Base-by-base conservation (phyloP, 2,329 filamentous ascomycete genomes). In the Nakataea oryzae region DNA sequence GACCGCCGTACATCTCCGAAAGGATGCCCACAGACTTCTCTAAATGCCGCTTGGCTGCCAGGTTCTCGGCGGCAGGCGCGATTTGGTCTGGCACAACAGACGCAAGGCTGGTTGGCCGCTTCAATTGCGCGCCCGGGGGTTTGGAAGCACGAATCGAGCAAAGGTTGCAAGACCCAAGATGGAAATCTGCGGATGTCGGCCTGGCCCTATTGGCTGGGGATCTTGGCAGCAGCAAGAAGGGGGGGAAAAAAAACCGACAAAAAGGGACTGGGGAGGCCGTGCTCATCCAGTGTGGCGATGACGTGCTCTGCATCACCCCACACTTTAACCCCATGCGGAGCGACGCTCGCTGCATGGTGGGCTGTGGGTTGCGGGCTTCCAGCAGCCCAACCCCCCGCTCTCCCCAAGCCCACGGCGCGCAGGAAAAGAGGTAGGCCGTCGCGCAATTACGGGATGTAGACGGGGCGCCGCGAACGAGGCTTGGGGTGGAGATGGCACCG, bases 261-360 rank as follows among this genome's bases (percentile, higher is more conserved):
- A n/a, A n/a, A n/a, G n/a, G n/a, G n/a, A n/a, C n/a, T n/a, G n/a
- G n/a, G n/a, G n/a, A n/a, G 13, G 3, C 47, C 28, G 27, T 30
- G 47, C 59, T 60, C 47, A 61, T 61, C 41, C 54, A 8, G n/a
- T 24, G n/a, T n/a, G 50, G 54, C 29, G 24, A 61, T 61, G 59
- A 61, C 59, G 59, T 61, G 59, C 59, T 61, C 24, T 27, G 30
- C 21, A 30, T 56, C 30, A 56, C 59, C 59, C 59, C 59, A 57
- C 59, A 57, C 26, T 57, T 26, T 30, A 7, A 27, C 59, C 56
- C 56, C 56, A 58, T 29, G 41, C 41, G 41, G 21, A n/a, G 41
- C 41, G 9, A n/a, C n/a, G n/a, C n/a, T n/a, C n/a, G n/a, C n/a
- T n/a, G n/a, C n/a, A n/a, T n/a, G n/a, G 41, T n/a, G 21, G 41